These are phyloP conservation scores for Populus ilicifolia DNA, from an alignment of 345 rosid genomes.

Conservation along the genomic window DNA sequence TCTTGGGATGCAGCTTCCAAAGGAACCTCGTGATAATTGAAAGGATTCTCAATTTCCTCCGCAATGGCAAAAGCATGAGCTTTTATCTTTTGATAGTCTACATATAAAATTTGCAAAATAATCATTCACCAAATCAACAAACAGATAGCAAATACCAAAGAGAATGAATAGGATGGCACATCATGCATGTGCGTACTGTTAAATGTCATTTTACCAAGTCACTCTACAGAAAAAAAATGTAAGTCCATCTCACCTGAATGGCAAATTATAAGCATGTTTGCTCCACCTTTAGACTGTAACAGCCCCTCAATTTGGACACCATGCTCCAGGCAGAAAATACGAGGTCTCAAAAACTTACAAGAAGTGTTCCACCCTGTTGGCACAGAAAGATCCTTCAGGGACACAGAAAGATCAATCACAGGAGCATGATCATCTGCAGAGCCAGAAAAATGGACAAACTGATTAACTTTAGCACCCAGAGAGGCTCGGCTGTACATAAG, in stretches of 20 bases:
- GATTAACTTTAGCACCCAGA: slow-evolving; percentile 9
- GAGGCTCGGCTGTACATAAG: slow-evolving; percentile 6
- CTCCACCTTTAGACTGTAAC: slow-evolving; percentile 75
- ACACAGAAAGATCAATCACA: slow-evolving; percentile 19
- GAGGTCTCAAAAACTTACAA: slow-evolving; percentile 62
- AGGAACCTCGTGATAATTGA: slow-evolving; percentile 57
- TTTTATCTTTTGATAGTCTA: slow-evolving; percentile 89
- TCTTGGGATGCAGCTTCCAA: slow-evolving; percentile 57
- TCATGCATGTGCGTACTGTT: not conserved
- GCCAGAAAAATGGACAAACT: slow-evolving; percentile 11
- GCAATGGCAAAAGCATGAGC: slow-evolving; percentile 76
- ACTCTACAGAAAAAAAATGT: not conserved
- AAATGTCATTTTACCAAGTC: slow-evolving; percentile 1
- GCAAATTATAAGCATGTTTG: slow-evolving; percentile 72
- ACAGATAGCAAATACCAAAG: not conserved
- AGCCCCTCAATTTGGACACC: slow-evolving; percentile 69
- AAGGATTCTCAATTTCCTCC: slow-evolving; percentile 61
- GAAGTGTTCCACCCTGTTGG: slow-evolving; percentile 52
- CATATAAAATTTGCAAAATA: slow-evolving; percentile 1
- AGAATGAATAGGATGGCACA: not conserved
- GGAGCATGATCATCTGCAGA: slow-evolving; percentile 25
- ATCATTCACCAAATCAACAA: not conserved
- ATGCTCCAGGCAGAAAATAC: slow-evolving; percentile 95
- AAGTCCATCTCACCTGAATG: slow-evolving; percentile 68
- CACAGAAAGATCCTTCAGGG: slow-evolving; percentile 26